Conservation (phyloP, 2,329 filamentous ascomycete species). For the Plenodomus tracheiphilus region DNA sequence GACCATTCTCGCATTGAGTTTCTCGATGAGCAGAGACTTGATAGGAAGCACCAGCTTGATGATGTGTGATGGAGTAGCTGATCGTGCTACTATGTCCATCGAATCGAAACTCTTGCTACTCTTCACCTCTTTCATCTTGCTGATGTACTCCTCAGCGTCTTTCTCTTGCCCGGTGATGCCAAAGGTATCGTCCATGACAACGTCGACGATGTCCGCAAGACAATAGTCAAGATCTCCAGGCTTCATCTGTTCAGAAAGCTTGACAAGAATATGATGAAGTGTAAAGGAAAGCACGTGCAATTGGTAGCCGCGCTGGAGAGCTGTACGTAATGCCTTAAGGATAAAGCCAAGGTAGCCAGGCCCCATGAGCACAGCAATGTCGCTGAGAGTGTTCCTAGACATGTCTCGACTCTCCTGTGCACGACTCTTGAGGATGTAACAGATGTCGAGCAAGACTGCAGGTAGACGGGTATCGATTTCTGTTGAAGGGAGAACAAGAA, state of each 20-base stretch:
- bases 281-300: slow-evolving; percentile 95
- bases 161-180: slow-evolving; percentile 92
- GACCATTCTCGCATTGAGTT: slow-evolving; percentile 78
- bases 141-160: slow-evolving; percentile 92
- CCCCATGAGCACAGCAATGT: slow-evolving; percentile 80
- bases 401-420: slow-evolving; percentile 87
- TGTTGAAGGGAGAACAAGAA: slow-evolving; percentile 75
- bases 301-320: slow-evolving; percentile 84
- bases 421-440: slow-evolving; percentile 87
- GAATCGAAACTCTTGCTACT: slow-evolving; percentile 98
- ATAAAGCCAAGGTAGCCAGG: slow-evolving; percentile 86
- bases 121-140: slow-evolving; percentile 96
- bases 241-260: slow-evolving; percentile 70
- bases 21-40: slow-evolving; percentile 77
- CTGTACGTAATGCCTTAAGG: slow-evolving; percentile 84
- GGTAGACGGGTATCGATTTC: slow-evolving; percentile 76
- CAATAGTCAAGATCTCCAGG: slow-evolving; percentile 91
- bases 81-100: slow-evolving; percentile 88
- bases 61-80: slow-evolving; percentile 73
- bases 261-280: slow-evolving; percentile 85
- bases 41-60: slow-evolving; percentile 78
- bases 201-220: slow-evolving; percentile 71
- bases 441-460: slow-evolving; percentile 85
- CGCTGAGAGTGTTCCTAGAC: slow-evolving; percentile 82
- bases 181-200: slow-evolving; percentile 98